These are phyloP conservation scores for Jatropha curcas DNA, from an alignment of 345 rosid species.

Conservation along the genomic window DNA sequence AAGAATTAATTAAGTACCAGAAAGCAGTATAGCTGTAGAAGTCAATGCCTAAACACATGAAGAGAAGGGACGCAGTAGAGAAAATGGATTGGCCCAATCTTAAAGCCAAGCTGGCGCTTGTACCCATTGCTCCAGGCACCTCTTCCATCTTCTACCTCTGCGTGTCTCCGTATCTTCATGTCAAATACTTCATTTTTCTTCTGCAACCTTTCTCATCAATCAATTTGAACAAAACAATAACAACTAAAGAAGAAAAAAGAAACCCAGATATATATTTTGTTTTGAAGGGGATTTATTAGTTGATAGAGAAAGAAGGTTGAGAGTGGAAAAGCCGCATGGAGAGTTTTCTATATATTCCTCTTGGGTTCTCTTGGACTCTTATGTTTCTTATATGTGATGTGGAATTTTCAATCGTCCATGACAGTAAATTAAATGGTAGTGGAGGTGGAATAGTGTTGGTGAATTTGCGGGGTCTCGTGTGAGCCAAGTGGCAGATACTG, in stretches of 20 bases:
- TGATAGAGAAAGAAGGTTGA: too few species aligned
- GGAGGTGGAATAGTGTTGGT: too few species aligned
- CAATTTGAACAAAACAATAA: neutral
- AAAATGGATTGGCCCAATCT: conserved; percentile 56
- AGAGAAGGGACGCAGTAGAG: conserved; percentile 55
- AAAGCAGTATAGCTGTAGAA: conserved; percentile 62
- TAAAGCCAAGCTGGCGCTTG: conserved; percentile 56
- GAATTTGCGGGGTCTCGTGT: too few species aligned
- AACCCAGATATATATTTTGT: neutral
- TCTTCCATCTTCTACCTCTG: conserved; percentile 27
- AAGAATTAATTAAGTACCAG: conserved; percentile 51
- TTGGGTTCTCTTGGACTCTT: too few species aligned
- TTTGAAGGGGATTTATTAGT: neutral
- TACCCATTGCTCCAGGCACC: conserved; percentile 52
- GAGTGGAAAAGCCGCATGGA: too few species aligned
- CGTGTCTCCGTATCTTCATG: conserved; percentile 19
- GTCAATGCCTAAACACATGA: conserved; percentile 54
- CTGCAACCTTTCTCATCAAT: neutral
- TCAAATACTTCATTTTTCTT: conserved; percentile 13
- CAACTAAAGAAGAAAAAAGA: neutral
- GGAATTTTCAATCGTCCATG: too few species aligned
- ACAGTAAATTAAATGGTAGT: too few species aligned
- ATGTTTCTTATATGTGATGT: too few species aligned
- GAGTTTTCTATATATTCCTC: too few species aligned
- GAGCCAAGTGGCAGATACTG: too few species aligned